Percentiles rank a stretch among this genome's conserved stretches.
phyloP scores from a whole-genome alignment of 1,284 basidiomycete genomes.

The Ganoderma resinaceum region DNA sequence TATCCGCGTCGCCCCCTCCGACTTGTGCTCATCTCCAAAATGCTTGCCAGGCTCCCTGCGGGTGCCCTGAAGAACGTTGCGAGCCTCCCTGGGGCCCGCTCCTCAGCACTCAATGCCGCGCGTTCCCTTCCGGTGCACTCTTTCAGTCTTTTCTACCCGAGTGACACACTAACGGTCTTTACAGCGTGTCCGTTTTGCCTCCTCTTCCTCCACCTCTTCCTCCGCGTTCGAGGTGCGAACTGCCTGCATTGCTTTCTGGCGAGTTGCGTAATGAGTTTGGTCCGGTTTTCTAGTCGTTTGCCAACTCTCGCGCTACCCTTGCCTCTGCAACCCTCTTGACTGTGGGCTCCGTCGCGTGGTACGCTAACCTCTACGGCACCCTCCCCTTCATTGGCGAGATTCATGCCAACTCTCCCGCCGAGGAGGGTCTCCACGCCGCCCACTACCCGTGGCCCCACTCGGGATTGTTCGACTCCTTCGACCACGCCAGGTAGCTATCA shows the following conservation, averaged over 20 bases:
- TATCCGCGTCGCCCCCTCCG: slow-evolving; percentile 39
- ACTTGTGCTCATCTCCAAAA: slow-evolving; percentile 52
- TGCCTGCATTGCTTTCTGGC: background rate
- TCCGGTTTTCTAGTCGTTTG: slow-evolving; percentile 45
- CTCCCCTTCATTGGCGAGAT: slow-evolving; percentile 89
- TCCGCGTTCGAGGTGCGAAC: slow-evolving; percentile 65
- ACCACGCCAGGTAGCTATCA: slow-evolving; percentile 85
- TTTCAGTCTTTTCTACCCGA: slow-evolving; percentile 9
- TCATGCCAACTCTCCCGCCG: slow-evolving; percentile 89
- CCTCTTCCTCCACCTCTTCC: slow-evolving; percentile 60
- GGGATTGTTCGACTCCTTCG: slow-evolving; percentile 90
- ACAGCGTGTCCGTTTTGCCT: slow-evolving; percentile 72
- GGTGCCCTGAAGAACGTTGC: slow-evolving; percentile 66
- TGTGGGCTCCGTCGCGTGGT: slow-evolving; percentile 93
- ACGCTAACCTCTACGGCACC: slow-evolving; percentile 92
- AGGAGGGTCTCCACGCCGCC: slow-evolving; percentile 94
- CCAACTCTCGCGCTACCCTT: slow-evolving; percentile 82
- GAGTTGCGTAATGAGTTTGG: background rate
- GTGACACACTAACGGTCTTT: slow-evolving; percentile 26
- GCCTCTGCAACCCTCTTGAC: slow-evolving; percentile 82
- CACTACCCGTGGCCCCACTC: slow-evolving; percentile 92
- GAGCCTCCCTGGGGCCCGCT: slow-evolving; percentile 45
- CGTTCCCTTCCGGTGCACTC: slow-evolving; percentile 54
- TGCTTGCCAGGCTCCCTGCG: slow-evolving; percentile 79
- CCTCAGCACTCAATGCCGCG: slow-evolving; percentile 46